These are phyloP conservation scores for Sporothrix globosa DNA, from an alignment of 2,329 filamentous ascomycete genomes.

Conservation along the genomic window DNA sequence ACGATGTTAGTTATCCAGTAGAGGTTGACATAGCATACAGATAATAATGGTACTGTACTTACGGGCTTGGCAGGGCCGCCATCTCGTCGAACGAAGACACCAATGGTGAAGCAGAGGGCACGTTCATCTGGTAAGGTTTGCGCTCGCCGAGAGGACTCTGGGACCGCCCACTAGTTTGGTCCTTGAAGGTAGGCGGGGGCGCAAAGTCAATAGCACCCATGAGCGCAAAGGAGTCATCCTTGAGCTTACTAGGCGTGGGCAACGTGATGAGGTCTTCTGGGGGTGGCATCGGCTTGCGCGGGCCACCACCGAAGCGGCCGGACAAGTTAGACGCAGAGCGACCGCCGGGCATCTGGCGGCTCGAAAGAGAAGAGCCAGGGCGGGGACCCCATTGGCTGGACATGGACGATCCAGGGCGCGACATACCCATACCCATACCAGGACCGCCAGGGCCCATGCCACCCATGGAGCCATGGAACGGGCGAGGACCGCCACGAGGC, in stretches of 20 bases:
- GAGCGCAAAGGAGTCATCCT: conserved; percentile 76
- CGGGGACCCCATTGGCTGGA: conserved; percentile 48
- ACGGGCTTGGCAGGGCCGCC: conserved; percentile 83
- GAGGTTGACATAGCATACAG: background rate
- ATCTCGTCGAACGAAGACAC: conserved; percentile 87
- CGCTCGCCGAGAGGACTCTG: conserved; percentile 67
- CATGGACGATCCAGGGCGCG: conserved; percentile 44
- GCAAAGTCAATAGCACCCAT: conserved; percentile 79
- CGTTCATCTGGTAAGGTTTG: conserved; percentile 72
- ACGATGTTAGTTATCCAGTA: background rate
- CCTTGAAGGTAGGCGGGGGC: conserved; percentile 68
- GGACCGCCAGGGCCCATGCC: conserved; percentile 47
- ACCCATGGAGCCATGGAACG: conserved; percentile 54
- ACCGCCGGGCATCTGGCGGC: conserved; percentile 48
- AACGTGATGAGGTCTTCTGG: conserved; percentile 74
- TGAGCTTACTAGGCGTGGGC: conserved; percentile 82
- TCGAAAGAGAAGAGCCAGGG: conserved; percentile 43
- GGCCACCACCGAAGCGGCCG: conserved; percentile 48
- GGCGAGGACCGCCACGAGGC: conserved; percentile 44
- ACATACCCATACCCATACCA: background rate
- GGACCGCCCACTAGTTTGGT: conserved; percentile 69
- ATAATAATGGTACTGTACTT: conserved; percentile 52
- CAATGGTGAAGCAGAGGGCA: conserved; percentile 76
- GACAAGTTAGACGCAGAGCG: conserved; percentile 56
- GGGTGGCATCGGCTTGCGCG: conserved; percentile 62